A percentile compares a stretch with the other conserved stretches of the same genome.
phyloP scores from a whole-genome alignment of 1,284 basidiomycete species.

The Fomitopsis pinicola region DNA sequence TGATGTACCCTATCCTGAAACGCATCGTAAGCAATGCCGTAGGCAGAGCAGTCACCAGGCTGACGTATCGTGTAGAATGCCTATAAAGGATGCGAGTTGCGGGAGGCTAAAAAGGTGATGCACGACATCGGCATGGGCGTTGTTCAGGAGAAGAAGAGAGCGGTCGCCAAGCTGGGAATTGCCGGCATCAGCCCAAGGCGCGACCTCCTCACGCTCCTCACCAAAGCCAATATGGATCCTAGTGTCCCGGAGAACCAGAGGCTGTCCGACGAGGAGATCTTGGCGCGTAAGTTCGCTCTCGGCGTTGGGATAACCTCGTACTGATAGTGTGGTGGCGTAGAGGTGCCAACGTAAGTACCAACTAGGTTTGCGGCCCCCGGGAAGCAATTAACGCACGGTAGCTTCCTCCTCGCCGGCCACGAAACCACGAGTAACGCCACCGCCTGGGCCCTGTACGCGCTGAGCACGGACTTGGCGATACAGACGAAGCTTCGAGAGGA shows the following conservation, averaged over 20 bases:
- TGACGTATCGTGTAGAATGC: conserved; percentile 24
- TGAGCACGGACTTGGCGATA: conserved; percentile 48
- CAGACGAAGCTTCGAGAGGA: conserved; percentile 73
- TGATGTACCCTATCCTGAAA: conserved; percentile 5
- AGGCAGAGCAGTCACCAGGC: background rate
- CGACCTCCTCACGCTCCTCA: conserved; percentile 31
- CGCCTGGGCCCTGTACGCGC: conserved; percentile 61
- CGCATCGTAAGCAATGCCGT: background rate
- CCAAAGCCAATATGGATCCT: conserved; percentile 44
- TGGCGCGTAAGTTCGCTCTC: conserved; percentile 41
- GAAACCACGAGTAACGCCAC: conserved; percentile 54
- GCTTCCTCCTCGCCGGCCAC: conserved; percentile 66
- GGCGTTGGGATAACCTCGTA: background rate
- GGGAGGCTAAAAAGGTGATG: conserved; percentile 25
- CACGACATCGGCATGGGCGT: conserved; percentile 33
- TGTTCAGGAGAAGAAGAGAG: conserved; percentile 35
- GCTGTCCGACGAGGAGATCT: conserved; percentile 50
- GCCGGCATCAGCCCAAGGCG: too few species aligned
- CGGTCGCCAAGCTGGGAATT: too few species aligned
- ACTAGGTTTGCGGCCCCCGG: too few species aligned
- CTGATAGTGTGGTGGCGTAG: background rate
- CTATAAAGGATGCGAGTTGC: conserved; percentile 15
- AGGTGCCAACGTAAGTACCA: conserved; percentile 11
- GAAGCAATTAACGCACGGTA: background rate
- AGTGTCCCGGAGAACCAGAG: conserved; percentile 38